Percentiles rank a stretch among this genome's conserved stretches.
phyloP scores from a whole-genome alignment of 495 filamentous ascomycete genomes.

The Apodospora peruviana region DNA sequence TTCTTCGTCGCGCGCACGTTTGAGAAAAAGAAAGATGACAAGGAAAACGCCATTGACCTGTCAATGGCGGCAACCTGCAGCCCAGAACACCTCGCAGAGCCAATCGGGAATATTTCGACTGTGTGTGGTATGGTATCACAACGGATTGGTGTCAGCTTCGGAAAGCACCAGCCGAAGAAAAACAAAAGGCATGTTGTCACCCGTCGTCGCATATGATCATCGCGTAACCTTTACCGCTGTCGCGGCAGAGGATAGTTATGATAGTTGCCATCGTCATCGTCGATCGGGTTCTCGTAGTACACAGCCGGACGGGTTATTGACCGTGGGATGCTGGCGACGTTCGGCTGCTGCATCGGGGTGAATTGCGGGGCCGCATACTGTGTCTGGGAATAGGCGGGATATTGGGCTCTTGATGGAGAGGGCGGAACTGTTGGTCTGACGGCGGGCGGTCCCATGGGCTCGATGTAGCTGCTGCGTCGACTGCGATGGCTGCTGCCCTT shows the following conservation, averaged over 20 bases:
- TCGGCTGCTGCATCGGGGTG: conserved; percentile 16
- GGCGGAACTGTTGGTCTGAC: conserved; percentile 15
- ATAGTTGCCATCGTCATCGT: conserved; percentile 13
- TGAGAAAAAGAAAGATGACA: not conserved
- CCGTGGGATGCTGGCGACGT: conserved; percentile 9
- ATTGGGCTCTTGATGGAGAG: conserved; percentile 12
- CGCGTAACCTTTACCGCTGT: not conserved
- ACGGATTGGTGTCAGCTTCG: conserved; percentile 4
- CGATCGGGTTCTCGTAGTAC: too few species aligned
- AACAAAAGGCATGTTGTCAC: not conserved
- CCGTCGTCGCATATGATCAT: conserved; percentile 4
- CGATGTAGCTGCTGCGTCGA: conserved; percentile 31
- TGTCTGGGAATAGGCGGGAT: conserved; percentile 9
- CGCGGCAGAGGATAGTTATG: not conserved
- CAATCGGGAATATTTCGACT: not conserved
- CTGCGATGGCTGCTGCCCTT: conserved; percentile 8
- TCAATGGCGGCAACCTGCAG: not conserved
- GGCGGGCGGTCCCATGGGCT: conserved; percentile 25
- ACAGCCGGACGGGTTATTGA: conserved; percentile 23
- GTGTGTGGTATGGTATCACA: not conserved
- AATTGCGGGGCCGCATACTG: conserved; percentile 13
- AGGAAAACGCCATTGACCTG: not conserved
- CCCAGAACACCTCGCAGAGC: not conserved
- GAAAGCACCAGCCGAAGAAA: not conserved
- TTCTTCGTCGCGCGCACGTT: too few species aligned